phyloP scores from a whole-genome alignment of 495 filamentous ascomycete genomes.

The Alectoria sarmentosa region DNA sequence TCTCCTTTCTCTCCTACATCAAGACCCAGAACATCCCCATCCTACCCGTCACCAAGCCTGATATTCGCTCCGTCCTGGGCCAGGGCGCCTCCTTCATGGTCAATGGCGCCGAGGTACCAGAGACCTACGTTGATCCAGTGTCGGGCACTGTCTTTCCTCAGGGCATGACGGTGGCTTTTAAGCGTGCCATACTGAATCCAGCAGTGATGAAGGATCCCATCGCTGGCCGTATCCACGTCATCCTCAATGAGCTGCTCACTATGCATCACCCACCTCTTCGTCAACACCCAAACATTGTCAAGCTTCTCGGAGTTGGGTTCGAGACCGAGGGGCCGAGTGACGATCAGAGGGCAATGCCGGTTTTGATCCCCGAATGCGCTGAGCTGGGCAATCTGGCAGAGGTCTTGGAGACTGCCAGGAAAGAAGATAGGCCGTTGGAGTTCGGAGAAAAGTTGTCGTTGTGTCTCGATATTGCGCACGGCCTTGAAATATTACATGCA shows the following conservation, averaged over 20 bases:
- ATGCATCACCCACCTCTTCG: constrained; percentile 28
- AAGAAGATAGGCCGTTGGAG: constrained; percentile 25
- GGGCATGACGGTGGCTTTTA: constrained; percentile 26
- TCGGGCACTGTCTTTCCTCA: constrained; percentile 23
- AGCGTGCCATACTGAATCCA: constrained; percentile 22
- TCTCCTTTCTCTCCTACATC: constrained; percentile 29
- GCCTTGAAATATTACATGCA: constrained; percentile 30
- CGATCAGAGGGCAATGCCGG: constrained; percentile 26
- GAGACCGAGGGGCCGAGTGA: constrained; percentile 26
- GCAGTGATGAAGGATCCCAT: constrained; percentile 22
- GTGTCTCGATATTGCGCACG: constrained; percentile 29
- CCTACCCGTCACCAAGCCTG: constrained; percentile 26
- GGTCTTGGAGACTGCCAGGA: constrained; percentile 27
- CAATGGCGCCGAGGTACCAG: constrained; percentile 29
- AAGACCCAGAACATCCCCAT: constrained; percentile 29
- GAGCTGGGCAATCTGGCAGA: constrained; percentile 30
- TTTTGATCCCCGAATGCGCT: constrained; percentile 27
- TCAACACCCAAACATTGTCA: constrained; percentile 29
- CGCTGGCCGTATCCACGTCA: constrained; percentile 20
- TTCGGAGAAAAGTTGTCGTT: constrained; percentile 27
- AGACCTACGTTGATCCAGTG: constrained; percentile 24
- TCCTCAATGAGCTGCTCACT: constrained; percentile 27
- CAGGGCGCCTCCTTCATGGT: constrained; percentile 29
- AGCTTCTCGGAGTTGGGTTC: constrained; percentile 28
- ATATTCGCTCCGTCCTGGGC: constrained; percentile 28